Percentiles rank a stretch among this genome's conserved stretches.
Conservation (phyloP, 768 basidiomycete species). For the Pleurotus giganteus region DNA sequence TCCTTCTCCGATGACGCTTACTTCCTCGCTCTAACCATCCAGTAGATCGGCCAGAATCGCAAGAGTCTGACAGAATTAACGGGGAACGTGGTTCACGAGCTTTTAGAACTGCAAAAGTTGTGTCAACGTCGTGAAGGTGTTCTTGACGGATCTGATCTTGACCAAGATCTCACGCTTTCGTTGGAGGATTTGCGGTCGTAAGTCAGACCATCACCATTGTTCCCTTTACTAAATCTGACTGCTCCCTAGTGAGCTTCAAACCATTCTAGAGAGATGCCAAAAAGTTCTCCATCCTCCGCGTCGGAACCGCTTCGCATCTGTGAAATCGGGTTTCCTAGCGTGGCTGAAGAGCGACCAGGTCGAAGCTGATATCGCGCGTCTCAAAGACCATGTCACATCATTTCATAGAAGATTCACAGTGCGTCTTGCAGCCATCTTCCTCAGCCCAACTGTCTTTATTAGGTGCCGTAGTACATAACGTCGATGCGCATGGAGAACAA, state of each 20-base stretch:
- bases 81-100: not conserved
- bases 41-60: not conserved
- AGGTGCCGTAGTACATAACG: conserved; percentile 4
- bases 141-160: not conserved
- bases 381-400: not conserved
- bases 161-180: not conserved
- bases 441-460: too few species aligned
- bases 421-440: too few species aligned
- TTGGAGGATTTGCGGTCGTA: not conserved
- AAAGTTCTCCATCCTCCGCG: not conserved
- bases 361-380: not conserved
- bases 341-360: not conserved
- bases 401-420: not conserved
- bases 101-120: not conserved
- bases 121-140: not conserved
- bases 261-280: not conserved
- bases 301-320: not conserved
- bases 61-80: not conserved
- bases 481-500: conserved; percentile 8
- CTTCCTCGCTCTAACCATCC: not conserved
- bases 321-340: not conserved
- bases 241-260: not conserved
- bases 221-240: not conserved
- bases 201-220: too few species aligned
- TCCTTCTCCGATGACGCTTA: not conserved